A percentile compares a stretch with the other conserved stretches of the same genome.
These are phyloP conservation scores for Suhomyces bokatorum DNA, from an alignment of 1,139 yeast species.

Conservation along the genomic window DNA sequence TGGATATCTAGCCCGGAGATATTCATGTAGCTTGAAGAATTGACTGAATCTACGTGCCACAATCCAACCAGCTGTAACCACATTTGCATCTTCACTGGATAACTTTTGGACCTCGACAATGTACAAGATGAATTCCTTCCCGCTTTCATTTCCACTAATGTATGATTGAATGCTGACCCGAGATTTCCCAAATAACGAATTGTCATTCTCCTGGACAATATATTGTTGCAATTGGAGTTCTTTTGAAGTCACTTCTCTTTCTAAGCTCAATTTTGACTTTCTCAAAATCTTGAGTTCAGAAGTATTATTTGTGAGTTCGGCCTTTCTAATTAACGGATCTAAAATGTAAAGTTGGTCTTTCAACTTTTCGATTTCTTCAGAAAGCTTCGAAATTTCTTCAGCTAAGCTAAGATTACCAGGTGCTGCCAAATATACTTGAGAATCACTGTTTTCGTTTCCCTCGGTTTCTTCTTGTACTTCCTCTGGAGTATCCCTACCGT, in stretches of 20 bases:
- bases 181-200: constrained; percentile 73
- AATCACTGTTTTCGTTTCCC: constrained; percentile 20
- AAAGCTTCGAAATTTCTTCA: constrained; percentile 61
- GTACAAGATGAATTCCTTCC: constrained; percentile 66
- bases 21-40: constrained; percentile 69
- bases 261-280: constrained; percentile 65
- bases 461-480: constrained; percentile 9
- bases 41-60: constrained; percentile 88
- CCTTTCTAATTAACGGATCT: constrained; percentile 69
- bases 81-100: constrained; percentile 42
- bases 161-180: constrained; percentile 65
- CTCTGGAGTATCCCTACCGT: constrained; percentile 22
- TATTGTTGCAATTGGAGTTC: constrained; percentile 79
- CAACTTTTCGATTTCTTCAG: constrained; percentile 59
- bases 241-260: constrained; percentile 67
- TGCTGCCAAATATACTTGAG: constrained; percentile 51
- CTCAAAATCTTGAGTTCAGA: constrained; percentile 66
- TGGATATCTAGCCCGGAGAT: constrained; percentile 56
- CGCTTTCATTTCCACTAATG: constrained; percentile 56
- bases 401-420: constrained; percentile 69
- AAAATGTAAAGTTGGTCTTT: constrained; percentile 64
- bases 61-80: constrained; percentile 77
- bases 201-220: constrained; percentile 79
- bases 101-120: constrained; percentile 73
- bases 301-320: constrained; percentile 76